A percentile compares a stretch with the other conserved stretches of the same genome.
Conservation (phyloP, 495 filamentous ascomycete species). For the Aspergillus egyptiacus region DNA sequence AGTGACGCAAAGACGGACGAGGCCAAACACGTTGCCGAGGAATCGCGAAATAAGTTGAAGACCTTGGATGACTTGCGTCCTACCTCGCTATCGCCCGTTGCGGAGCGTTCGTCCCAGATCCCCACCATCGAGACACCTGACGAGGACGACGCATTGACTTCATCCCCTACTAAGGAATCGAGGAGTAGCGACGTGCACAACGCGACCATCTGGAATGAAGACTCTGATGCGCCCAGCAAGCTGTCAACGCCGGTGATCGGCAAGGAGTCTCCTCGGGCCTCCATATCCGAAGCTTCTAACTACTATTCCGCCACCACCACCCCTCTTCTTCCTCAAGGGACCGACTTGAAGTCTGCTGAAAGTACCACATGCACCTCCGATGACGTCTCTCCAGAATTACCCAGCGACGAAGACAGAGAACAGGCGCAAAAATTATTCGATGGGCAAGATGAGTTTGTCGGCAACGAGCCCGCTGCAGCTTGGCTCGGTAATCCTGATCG, state of each 20-base stretch:
- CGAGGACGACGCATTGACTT: constrained; percentile 15
- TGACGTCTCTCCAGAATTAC: constrained; percentile 26
- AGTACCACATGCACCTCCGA: constrained; percentile 19
- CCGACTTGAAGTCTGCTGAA: constrained; percentile 23
- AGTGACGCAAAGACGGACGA: constrained; percentile 6
- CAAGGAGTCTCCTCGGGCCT: constrained; percentile 28
- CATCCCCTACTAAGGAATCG: constrained; percentile 15
- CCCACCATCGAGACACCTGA: constrained; percentile 11
- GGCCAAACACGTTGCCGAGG: constrained; percentile 3
- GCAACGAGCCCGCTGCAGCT: constrained; percentile 70
- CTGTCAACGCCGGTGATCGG: constrained; percentile 40
- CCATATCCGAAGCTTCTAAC: constrained; percentile 38
- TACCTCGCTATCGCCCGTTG: constrained; percentile 27
- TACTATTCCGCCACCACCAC: constrained; percentile 47
- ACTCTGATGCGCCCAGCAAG: constrained; percentile 20
- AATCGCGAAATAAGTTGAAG: constrained; percentile 19
- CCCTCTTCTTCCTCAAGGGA: constrained; percentile 26
- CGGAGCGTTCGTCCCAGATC: constrained; percentile 28
- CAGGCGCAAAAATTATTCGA: constrained; percentile 78
- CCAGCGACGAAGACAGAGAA: constrained; percentile 55
- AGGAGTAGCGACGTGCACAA: constrained; percentile 25
- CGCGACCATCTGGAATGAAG: constrained; percentile 38
- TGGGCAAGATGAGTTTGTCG: constrained; percentile 74
- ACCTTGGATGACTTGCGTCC: constrained; percentile 18
- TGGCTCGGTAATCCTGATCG: constrained; percentile 78